A percentile compares a stretch with the other conserved stretches of the same genome.
phyloP scores from a whole-genome alignment of 176 grass and related monocot species.

The Poa pratensis region DNA sequence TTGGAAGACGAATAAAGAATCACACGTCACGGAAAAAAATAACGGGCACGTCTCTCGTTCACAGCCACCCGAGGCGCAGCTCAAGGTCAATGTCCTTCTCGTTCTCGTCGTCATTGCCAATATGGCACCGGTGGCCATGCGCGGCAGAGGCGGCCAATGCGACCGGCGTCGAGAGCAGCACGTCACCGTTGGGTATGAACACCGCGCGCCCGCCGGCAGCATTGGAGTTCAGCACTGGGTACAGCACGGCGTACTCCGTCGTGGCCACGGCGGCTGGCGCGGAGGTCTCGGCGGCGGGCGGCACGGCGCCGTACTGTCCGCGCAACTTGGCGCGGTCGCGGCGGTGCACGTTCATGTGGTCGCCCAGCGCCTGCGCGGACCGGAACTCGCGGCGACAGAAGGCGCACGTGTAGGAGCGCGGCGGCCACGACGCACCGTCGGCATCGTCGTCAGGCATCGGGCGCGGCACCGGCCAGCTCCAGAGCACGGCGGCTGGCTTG shows the following conservation, averaged over 20 bases:
- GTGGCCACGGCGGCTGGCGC: not conserved
- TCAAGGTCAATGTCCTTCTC: conserved; percentile 61
- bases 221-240: conserved; percentile 54
- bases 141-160: not conserved
- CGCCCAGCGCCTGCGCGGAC: conserved; percentile 65
- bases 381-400: conserved; percentile 72
- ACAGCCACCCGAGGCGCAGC: conserved; percentile 63
- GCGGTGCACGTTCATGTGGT: conserved; percentile 81
- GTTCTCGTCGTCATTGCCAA: conserved; percentile 19
- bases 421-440: conserved; percentile 46
- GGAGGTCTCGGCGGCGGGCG: not conserved
- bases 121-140: conserved; percentile 31
- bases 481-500: conserved; percentile 55
- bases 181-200: conserved; percentile 43
- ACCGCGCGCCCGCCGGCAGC: conserved; percentile 39
- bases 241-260: conserved; percentile 42
- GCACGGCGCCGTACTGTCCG: conserved; percentile 1
- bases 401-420: conserved; percentile 60
- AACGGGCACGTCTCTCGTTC: not conserved
- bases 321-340: conserved; percentile 66
- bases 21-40: conserved; percentile 30
- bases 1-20: conserved; percentile 30
- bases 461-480: conserved; percentile 46
- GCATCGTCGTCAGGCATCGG: conserved; percentile 32
- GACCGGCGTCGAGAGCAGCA: conserved; percentile 31